Base-by-base conservation (phyloP, 1,139 yeast genomes). In the Geotrichum europaeum region DNA sequence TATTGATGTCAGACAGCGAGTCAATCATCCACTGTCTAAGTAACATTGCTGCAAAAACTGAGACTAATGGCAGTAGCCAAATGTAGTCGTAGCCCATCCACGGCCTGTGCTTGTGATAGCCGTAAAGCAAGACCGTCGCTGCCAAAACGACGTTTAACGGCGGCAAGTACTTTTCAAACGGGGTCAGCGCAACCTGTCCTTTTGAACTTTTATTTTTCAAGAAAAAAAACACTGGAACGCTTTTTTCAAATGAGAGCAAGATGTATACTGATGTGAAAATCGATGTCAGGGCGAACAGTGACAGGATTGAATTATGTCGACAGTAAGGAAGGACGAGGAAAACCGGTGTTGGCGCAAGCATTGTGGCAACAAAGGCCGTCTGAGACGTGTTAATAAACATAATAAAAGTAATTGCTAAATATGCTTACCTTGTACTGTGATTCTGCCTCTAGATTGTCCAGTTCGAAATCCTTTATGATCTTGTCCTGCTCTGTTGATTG, bases 261-360 rank as follows among this genome's bases (percentile, higher is more conserved):
- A 62, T 56, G 54, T 67, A 70, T 7, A 70, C 70, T 4, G 72
- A 65, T 10, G 67, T 52, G 5, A 65, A 63, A 4, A 69, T 64
- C 32, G 73, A 65, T 2, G 68, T 47, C 20, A 74, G 64, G 13
- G 75, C 63, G 45, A 72, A 55, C 22, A 74, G 62, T n/a, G 76
- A 69, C 10, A 73, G 68, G 45, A 64, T 51, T 1, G 75, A 65
- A 60, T 71, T 69, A 51, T 62, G 61, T 18, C 75, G 66, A 61
- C 73, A 71, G 60, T 72, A 72, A 0, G 72, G 71, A 15, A 71
- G 63, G 9, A 69, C 22, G 15, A 75, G 60, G 57, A 61, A 73
- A 12, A 69, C 57, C 2, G 77, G 76, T 6, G 75, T 68, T 9
- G 76, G 76, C n/a, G 71, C 53, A 28, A 72, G 65, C 60, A 71